Evolutionary conservation across 768 basidiomycete genomes (phyloP).

Genomic region (Stropharia rugosoannulata): DNA sequence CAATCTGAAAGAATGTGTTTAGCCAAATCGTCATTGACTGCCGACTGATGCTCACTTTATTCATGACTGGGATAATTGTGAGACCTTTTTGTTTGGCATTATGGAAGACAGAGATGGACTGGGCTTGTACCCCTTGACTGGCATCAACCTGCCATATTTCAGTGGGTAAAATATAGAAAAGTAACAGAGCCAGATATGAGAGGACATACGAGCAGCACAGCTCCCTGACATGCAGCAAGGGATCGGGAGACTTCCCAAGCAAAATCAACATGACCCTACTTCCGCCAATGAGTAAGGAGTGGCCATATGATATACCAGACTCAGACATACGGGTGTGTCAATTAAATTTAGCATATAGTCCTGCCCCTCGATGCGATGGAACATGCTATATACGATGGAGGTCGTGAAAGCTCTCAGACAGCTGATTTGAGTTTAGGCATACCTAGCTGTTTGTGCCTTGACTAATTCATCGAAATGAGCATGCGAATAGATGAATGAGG

Average conservation of each 20-base stretch:
- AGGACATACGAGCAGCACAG: slow-evolving; percentile 51
- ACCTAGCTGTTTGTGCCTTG: slow-evolving; percentile 95
- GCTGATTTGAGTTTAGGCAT: slow-evolving; percentile 2
- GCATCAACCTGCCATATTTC: slow-evolving; percentile 71
- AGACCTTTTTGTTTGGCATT: slow-evolving; percentile 80
- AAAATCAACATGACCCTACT: slow-evolving; percentile 95
- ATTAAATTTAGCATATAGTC: slow-evolving; percentile 87
- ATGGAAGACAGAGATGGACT: slow-evolving; percentile 94
- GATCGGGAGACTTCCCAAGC: slow-evolving; percentile 95
- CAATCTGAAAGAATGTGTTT: slow-evolving; percentile 56
- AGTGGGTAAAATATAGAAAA: slow-evolving; percentile 2
- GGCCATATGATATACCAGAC: neutral
- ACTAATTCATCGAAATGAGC: slow-evolving; percentile 43
- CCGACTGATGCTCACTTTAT: slow-evolving; percentile 60
- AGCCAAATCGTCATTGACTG: neutral
- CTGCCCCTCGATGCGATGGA: slow-evolving; percentile 55
- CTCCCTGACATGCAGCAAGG: slow-evolving; percentile 92
- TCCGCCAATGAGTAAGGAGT: neutral
- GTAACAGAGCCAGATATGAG: neutral
- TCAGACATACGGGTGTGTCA: slow-evolving; percentile 78
- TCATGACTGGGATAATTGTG: slow-evolving; percentile 86
- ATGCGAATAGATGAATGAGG: neutral
- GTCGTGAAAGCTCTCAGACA: slow-evolving; percentile 1
- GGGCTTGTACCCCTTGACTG: slow-evolving; percentile 97
- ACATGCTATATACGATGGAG: slow-evolving; percentile 57